Evolutionary conservation across 1,284 basidiomycete species (phyloP).

Genomic region (Grifola frondosa): DNA sequence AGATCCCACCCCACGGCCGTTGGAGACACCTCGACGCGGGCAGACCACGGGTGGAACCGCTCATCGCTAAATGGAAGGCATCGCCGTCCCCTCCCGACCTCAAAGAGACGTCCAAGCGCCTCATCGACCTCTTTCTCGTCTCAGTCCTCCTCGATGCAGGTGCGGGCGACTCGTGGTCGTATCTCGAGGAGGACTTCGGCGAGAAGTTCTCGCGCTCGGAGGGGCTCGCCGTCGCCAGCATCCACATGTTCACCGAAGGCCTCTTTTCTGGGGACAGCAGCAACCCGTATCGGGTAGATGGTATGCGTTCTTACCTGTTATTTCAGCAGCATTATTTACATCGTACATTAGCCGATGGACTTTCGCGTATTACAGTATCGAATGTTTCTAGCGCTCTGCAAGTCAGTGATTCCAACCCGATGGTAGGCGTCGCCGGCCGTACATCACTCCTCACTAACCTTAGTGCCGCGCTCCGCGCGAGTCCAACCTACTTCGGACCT

Average conservation of each 20-base stretch:
- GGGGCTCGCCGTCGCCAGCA: conserved; percentile 88
- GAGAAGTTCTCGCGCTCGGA: conserved; percentile 77
- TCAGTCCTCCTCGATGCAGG: conserved; percentile 94
- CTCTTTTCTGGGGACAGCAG: conserved; percentile 71
- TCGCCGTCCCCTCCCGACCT: conserved; percentile 45
- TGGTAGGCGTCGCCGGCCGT: conserved; percentile 90
- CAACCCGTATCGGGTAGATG: conserved; percentile 77
- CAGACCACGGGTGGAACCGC: conserved; percentile 57
- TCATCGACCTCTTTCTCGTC: conserved; percentile 91
- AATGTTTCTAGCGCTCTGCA: conserved; percentile 77
- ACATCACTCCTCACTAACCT: conserved; percentile 75
- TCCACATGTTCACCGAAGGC: conserved; percentile 86
- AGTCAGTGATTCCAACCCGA: conserved; percentile 76
- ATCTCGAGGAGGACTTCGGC: conserved; percentile 61
- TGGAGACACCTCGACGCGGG: conserved; percentile 87
- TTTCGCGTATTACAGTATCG: conserved; percentile 65
- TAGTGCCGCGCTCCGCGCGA: conserved; percentile 63
- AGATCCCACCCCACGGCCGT: conserved; percentile 90
- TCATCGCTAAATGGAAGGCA: conserved; percentile 56
- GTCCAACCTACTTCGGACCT: conserved; percentile 67
- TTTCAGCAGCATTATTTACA: background rate
- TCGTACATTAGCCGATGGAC: conserved; percentile 57
- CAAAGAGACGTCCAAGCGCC: conserved; percentile 67
- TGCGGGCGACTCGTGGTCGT: conserved; percentile 84
- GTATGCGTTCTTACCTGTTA: conserved; percentile 37